Evolutionary conservation across 169 alveolate genomes (phyloP), one percentile per base, ranked within the genome.

Genomic region (Babesia ovata): DNA sequence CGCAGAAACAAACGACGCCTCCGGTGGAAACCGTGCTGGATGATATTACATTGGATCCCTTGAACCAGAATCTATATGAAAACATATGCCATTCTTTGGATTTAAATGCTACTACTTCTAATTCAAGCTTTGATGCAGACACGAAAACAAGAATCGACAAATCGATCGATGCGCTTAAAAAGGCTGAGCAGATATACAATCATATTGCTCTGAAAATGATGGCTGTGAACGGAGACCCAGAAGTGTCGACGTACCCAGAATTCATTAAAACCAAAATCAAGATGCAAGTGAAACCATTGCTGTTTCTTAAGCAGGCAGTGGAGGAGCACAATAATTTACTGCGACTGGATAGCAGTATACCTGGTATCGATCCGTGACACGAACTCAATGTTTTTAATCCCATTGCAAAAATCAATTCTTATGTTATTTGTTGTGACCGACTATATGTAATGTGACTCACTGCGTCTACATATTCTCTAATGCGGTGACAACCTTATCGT

Each of bases 211-310:
- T 67, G 54, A 4, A 52, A 12, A n/a, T 21, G 16, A 52, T 67
- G 65, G 17, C 66, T 26, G 28, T 33, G 11, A n/a, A 52, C 29
- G 26, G 33, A 0, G 46, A 54, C 36, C 50, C 54, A 19, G 66
- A 67, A 12, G 10, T 56, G 4, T 3, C n/a, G 1, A 56, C 8
- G 4, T 67, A 67, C 24, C 21, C 44, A 16, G 66, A 67, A 7
- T 67, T 67, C 29, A 16, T 71, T 3, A 58, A 17, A 28, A 71
- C 39, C 48, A 71, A 71, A 22, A 24, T 71, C 22, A 61, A 46
- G 50, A 56, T 42, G 72, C 81, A 71, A 22, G 24, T 71, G 22
- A 71, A 71, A 26, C 72, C 81, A 2, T 52, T 71, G 16, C 29
- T 71, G 71, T 61, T 42, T 44, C 71, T 71, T 19, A 71, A 71